Conservation (phyloP, 2,329 filamentous ascomycete species). For the Chrysosporium queenslandicum region DNA sequence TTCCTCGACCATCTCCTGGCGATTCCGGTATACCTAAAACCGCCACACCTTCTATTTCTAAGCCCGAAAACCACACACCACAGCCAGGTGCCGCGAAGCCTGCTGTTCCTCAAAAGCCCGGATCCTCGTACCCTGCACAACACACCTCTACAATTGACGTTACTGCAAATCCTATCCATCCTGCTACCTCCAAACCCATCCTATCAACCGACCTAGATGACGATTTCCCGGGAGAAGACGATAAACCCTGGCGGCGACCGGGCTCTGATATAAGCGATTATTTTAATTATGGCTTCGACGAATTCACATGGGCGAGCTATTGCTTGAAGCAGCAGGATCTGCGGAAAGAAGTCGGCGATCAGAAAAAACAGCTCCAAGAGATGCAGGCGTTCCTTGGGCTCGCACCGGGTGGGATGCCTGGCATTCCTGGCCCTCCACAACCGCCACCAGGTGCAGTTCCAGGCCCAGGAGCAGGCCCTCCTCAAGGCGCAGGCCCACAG, state of each 20-base stretch:
- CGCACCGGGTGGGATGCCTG: constrained; percentile 35
- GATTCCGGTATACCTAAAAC: constrained; percentile 27
- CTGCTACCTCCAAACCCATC: constrained; percentile 65
- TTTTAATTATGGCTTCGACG: constrained; percentile 98
- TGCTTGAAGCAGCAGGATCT: constrained; percentile 77
- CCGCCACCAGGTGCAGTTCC: constrained; percentile 23
- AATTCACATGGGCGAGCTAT: constrained; percentile 95
- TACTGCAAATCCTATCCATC: constrained; percentile 69
- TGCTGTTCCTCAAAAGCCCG: constrained; percentile 40
- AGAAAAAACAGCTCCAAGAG: constrained; percentile 59
- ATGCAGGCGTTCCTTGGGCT: constrained; percentile 52
- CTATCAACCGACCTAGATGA: constrained; percentile 68
- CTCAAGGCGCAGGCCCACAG: constrained; percentile 14
- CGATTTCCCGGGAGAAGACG: constrained; percentile 58
- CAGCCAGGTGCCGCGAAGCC: constrained; percentile 28
- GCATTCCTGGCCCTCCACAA: constrained; percentile 32
- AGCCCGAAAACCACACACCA: constrained; percentile 25
- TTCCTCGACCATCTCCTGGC: constrained; percentile 27
- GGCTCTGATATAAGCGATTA: constrained; percentile 93
- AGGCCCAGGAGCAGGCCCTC: constrained; percentile 15
- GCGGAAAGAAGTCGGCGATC: constrained; percentile 64
- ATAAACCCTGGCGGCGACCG: constrained; percentile 90
- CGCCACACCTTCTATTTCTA: constrained; percentile 25
- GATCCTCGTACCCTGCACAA: constrained; percentile 56
- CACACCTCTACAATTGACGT: constrained; percentile 76